Base-by-base conservation (phyloP, 192 early-diverging fungal genomes). In the Haplosporangium gracile region DNA sequence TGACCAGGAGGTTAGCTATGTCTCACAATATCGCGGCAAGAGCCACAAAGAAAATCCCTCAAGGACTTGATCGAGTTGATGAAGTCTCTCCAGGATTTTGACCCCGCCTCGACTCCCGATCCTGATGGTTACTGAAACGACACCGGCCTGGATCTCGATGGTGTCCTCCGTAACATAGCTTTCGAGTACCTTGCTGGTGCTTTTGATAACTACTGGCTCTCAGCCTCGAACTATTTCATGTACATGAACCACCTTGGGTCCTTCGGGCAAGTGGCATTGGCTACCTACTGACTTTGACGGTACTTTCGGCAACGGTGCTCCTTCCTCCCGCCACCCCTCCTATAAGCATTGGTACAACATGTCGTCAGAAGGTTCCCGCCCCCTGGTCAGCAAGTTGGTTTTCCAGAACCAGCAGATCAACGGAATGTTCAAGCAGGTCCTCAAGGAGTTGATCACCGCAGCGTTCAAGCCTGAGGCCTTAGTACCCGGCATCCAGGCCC, bases 391-490 rank as follows among this genome's bases (percentile, higher is more conserved):
- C 43, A 77, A 77, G 45, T 22, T 77, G 63, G 70, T 77, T 68
- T 68, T 77, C 43, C 24, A 77, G 20, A 69, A 69, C 65, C 45
- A 77, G 43, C 42, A 68, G 5, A 78, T 78, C 69, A 51, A 71
- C 36, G 69, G 32, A 16, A 45, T 36, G 18, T 78, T 78, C 22
- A 69, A 78, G 51, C 40, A 49, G 7, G 11, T 70, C 68, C 63
- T 78, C 29, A 71, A 51, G 9, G 76, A 78, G 22, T 38, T 78
- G 29, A 68, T 71, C 68, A 6, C 36, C 22, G 71, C 77, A 18
- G 77, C 77, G 29, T 78, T 78, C 77, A 78, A 78, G 49, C 77
- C 68, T 9, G 69, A 71, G 68, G 69, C 77, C 20, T 24, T 78
- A 1, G 65, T 70, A 13, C 77, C 77, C 38, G 43, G 77, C 5